A percentile compares a stretch with the other conserved stretches of the same genome.
These are phyloP conservation scores for Dalbergia oliveri DNA, from an alignment of 306 rosid genomes.

Conservation along the genomic window DNA sequence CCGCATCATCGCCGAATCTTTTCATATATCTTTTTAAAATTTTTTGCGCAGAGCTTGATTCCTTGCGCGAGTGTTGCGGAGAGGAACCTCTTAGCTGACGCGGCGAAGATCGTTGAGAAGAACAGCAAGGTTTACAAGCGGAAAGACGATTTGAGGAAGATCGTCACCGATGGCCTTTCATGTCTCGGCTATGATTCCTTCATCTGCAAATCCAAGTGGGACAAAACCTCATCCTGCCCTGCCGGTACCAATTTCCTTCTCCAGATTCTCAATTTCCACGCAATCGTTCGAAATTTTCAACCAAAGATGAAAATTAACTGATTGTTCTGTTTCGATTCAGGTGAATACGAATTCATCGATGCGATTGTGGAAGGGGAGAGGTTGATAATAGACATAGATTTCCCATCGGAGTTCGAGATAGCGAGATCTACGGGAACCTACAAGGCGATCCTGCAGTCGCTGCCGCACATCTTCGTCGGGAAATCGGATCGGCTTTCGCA, in stretches of 20 bases:
- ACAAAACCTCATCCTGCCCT: slow-evolving; percentile 72
- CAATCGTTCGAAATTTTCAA: not conserved
- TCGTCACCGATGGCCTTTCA: slow-evolving; percentile 67
- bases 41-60: slow-evolving; percentile 63
- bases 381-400: slow-evolving; percentile 83
- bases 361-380: slow-evolving; percentile 78
- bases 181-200: slow-evolving; percentile 85
- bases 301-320: not conserved
- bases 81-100: slow-evolving; percentile 92
- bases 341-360: slow-evolving; percentile 93
- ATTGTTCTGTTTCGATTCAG: slow-evolving; percentile 58
- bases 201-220: slow-evolving; percentile 92
- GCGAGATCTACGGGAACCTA: slow-evolving; percentile 91
- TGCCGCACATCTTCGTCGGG: slow-evolving; percentile 89
- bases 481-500: slow-evolving; percentile 83
- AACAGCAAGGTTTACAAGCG: slow-evolving; percentile 65
- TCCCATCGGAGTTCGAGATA: slow-evolving; percentile 94
- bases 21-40: too few species aligned
- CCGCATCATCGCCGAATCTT: too few species aligned
- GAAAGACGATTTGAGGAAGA: slow-evolving; percentile 77
- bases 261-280: not conserved
- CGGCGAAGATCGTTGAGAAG: slow-evolving; percentile 83
- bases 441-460: slow-evolving; percentile 78
- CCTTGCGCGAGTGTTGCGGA: slow-evolving; percentile 80
- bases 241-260: slow-evolving; percentile 65